These are phyloP conservation scores for Diaporthe australafricana DNA, from an alignment of 2,329 filamentous ascomycete genomes.

Conservation along the genomic window DNA sequence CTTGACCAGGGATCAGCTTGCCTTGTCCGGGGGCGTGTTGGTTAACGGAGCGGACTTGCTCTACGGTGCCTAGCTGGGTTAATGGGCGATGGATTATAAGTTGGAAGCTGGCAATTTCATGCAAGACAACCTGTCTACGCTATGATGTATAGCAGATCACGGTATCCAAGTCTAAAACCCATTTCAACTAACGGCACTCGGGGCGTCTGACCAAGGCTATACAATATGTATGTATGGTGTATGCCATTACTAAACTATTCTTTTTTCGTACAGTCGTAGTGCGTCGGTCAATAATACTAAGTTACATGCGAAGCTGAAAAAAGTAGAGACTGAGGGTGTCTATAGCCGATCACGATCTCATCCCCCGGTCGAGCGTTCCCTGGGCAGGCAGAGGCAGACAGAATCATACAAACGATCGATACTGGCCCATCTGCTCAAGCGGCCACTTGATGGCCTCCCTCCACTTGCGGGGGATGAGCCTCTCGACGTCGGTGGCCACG, in stretches of 20 bases:
- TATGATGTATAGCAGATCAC: too few relatives aligned
- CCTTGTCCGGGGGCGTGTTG: too few relatives aligned
- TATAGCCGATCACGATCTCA: slow-evolving; percentile 12
- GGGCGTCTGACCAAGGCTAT: too few relatives aligned
- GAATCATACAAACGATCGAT: not conserved
- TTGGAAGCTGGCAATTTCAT: too few relatives aligned
- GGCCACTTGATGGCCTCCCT: slow-evolving; percentile 31
- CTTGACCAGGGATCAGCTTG: too few relatives aligned
- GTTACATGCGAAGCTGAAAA: slow-evolving; percentile 23
- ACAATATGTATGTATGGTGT: not conserved
- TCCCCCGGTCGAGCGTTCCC: not conserved
- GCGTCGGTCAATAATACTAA: not conserved
- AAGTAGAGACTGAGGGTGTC: slow-evolving; percentile 16
- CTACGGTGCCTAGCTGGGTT: too few relatives aligned
- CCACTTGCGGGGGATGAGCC: slow-evolving; percentile 29
- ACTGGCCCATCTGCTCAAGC: slow-evolving; percentile 30
- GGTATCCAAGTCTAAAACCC: too few relatives aligned
- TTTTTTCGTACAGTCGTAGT: not conserved
- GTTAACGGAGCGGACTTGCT: too few relatives aligned
- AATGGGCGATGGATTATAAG: too few relatives aligned
- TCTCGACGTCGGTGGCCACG: slow-evolving; percentile 16
- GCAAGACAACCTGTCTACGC: too few relatives aligned
- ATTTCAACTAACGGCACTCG: too few relatives aligned
- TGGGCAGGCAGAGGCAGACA: not conserved
- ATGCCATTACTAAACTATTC: slow-evolving; percentile 10